A percentile compares a stretch with the other conserved stretches of the same genome.
Conservation (phyloP, 306 rosid species). For the Vigna hirtella region DNA sequence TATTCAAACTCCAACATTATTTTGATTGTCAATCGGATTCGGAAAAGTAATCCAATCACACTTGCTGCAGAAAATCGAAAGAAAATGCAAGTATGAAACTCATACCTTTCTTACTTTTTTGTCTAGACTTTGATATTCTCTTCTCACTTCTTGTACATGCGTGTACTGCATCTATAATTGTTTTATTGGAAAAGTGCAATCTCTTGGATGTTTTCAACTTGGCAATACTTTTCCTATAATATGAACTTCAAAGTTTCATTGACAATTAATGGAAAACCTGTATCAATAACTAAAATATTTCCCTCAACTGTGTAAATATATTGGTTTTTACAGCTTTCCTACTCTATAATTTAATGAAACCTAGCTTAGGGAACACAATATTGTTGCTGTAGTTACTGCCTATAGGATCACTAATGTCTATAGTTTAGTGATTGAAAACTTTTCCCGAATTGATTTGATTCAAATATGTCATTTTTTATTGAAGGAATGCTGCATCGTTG, state of each 20-base stretch:
- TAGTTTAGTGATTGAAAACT: background rate
- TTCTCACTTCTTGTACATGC: constrained; percentile 15
- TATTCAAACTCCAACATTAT: constrained; percentile 63
- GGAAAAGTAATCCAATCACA: constrained; percentile 83
- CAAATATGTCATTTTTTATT: constrained; percentile 23
- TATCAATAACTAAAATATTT: constrained; percentile 6
- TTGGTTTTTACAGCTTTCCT: background rate
- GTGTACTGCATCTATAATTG: background rate
- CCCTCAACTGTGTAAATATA: constrained; percentile 3
- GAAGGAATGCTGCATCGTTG: background rate
- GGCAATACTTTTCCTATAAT: background rate
- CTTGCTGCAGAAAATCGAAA: constrained; percentile 86
- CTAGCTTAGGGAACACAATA: background rate
- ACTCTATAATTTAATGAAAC: background rate
- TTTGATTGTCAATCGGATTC: constrained; percentile 79
- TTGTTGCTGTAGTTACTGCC: background rate
- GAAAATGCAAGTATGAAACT: constrained; percentile 80
- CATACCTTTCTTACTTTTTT: constrained; percentile 22
- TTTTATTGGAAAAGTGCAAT: constrained; percentile 21
- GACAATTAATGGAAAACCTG: constrained; percentile 7
- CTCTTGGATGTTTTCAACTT: constrained; percentile 3
- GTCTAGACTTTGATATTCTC: constrained; percentile 30
- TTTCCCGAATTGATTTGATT: background rate
- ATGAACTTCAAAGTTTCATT: background rate
- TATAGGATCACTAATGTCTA: too few species aligned